phyloP scores from a whole-genome alignment of 1,139 yeast genomes.

The Hanseniaspora uvarum region DNA sequence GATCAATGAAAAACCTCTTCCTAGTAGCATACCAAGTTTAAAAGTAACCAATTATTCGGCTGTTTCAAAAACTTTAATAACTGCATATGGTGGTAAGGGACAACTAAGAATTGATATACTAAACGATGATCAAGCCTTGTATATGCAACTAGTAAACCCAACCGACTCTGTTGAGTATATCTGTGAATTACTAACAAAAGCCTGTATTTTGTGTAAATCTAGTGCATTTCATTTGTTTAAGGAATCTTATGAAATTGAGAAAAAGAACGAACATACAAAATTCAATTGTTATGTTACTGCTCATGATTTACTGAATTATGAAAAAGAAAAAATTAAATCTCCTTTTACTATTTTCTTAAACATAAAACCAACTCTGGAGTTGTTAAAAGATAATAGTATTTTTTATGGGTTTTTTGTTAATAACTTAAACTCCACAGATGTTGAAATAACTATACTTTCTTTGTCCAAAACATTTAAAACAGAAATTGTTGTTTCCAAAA shows the following conservation, averaged over 20 bases:
- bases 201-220: constrained; percentile 64
- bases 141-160: constrained; percentile 28
- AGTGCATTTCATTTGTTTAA: constrained; percentile 82
- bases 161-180: constrained; percentile 37
- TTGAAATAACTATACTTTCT: constrained; percentile 22
- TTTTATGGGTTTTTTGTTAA: constrained; percentile 42
- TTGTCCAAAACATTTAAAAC: not conserved
- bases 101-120: constrained; percentile 29
- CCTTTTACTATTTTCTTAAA: constrained; percentile 61
- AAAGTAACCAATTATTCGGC: constrained; percentile 59
- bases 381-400: constrained; percentile 35
- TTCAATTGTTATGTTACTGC: constrained; percentile 59
- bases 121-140: constrained; percentile 21
- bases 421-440: constrained; percentile 28
- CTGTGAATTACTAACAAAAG: constrained; percentile 61
- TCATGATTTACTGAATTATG: constrained; percentile 55
- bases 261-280: not conserved
- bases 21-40: constrained; percentile 55
- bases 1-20: constrained; percentile 71
- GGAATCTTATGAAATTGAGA: constrained; percentile 21
- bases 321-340: constrained; percentile 48
- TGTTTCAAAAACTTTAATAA: constrained; percentile 45
- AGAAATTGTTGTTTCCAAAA: constrained; percentile 18
- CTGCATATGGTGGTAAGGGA: constrained; percentile 35
- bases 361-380: constrained; percentile 32